These are phyloP conservation scores for Trapa incisa DNA, from an alignment of 345 rosid species.

Conservation along the genomic window DNA sequence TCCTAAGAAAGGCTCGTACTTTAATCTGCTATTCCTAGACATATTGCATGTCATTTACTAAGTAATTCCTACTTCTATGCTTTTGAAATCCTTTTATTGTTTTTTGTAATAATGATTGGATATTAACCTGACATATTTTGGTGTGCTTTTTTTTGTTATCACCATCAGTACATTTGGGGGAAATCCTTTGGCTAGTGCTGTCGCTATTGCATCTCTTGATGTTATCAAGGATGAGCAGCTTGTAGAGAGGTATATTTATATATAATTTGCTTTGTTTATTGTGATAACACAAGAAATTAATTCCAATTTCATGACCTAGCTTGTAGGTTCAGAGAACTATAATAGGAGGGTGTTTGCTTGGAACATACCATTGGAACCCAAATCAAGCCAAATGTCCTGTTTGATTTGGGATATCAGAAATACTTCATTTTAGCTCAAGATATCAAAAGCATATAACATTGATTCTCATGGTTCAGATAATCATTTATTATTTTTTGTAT, in stretches of 20 bases:
- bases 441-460: too few relatives aligned
- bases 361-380: too few relatives aligned
- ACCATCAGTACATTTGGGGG: slow-evolving; percentile 81
- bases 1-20: neutral
- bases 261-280: neutral
- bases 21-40: neutral
- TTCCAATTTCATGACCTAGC: neutral
- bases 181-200: slow-evolving; percentile 92
- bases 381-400: too few relatives aligned
- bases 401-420: neutral
- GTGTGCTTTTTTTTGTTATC: neutral
- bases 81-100: neutral
- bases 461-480: too few relatives aligned
- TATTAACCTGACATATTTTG: neutral
- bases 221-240: slow-evolving; percentile 70
- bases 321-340: neutral
- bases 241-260: slow-evolving; percentile 41
- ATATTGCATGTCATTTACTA: neutral
- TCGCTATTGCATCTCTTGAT: slow-evolving; percentile 75
- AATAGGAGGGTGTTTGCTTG: too few relatives aligned
- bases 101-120: neutral
- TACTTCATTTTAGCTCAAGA: too few relatives aligned
- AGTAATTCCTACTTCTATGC: neutral
- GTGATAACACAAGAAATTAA: neutral
- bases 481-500: too few relatives aligned